Evolutionary conservation across 169 alveolate species (phyloP).

Genomic region (Babesia gibsoni): DNA sequence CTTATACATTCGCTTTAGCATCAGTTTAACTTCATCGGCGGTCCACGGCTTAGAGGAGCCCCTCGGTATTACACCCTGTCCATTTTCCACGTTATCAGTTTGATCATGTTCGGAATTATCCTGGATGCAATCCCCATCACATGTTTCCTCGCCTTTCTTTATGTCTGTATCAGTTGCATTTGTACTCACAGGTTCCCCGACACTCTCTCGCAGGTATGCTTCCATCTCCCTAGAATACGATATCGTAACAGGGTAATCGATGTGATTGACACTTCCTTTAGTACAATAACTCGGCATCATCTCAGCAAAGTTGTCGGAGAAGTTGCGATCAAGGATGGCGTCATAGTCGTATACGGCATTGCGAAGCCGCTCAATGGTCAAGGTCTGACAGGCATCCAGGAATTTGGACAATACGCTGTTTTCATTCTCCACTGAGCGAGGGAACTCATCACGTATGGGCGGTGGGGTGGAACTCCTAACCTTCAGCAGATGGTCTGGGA

Average conservation of each 20-base stretch:
- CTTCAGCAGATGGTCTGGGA: constrained; percentile 50
- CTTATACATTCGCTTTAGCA: constrained; percentile 9
- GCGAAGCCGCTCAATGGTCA: background rate
- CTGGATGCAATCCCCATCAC: background rate
- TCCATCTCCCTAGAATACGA: constrained; percentile 16
- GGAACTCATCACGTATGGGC: constrained; percentile 51
- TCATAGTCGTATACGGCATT: constrained; percentile 37
- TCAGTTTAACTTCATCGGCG: constrained; percentile 23
- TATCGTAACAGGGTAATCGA: constrained; percentile 43
- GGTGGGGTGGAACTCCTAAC: constrained; percentile 27
- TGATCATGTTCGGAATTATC: background rate
- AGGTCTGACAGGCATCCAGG: constrained; percentile 13
- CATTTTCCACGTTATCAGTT: background rate
- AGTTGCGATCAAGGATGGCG: constrained; percentile 54
- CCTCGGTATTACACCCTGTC: background rate
- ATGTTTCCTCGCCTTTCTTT: background rate
- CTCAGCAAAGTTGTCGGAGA: constrained; percentile 46
- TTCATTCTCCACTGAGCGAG: constrained; percentile 14
- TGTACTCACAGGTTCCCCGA: background rate
- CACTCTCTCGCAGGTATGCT: constrained; percentile 6
- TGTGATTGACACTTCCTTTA: constrained; percentile 49
- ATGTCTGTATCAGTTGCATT: background rate
- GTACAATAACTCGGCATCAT: constrained; percentile 47
- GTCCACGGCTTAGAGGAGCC: constrained; percentile 40
- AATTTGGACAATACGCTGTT: constrained; percentile 16